These are phyloP conservation scores for Liriodendron chinense DNA, from an alignment of 164 flowering plant species.

Conservation along the genomic window DNA sequence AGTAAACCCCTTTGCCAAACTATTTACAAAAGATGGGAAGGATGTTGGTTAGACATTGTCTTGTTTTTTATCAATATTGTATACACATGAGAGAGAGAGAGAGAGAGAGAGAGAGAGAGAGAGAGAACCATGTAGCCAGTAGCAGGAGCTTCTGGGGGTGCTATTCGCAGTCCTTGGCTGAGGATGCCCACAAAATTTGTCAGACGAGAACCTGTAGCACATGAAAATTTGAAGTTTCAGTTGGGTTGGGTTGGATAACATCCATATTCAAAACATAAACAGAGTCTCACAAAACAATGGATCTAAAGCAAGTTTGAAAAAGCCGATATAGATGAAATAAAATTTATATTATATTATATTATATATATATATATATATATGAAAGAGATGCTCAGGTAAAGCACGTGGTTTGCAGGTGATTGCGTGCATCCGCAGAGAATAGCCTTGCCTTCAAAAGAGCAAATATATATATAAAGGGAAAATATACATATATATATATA, in stretches of 20 bases:
- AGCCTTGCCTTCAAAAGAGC: no score
- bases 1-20: slow-evolving; percentile 98
- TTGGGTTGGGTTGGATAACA: background rate
- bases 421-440: no score
- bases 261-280: background rate
- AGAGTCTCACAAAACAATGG: background rate
- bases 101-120: slow-evolving; percentile 28
- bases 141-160: slow-evolving; percentile 96
- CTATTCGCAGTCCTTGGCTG: slow-evolving; percentile 91
- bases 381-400: no score
- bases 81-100: background rate
- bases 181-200: slow-evolving; percentile 97
- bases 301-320: background rate
- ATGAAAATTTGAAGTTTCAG: slow-evolving; percentile 4
- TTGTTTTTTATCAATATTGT: background rate
- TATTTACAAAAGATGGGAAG: slow-evolving; percentile 22
- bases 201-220: slow-evolving; percentile 62
- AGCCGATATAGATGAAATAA: background rate
- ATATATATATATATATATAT: no score
- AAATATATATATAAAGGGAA: no score
- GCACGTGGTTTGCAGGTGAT: no score
- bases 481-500: no score
- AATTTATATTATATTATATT: no score
- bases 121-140: slow-evolving; percentile 82
- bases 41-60: slow-evolving; percentile 2